Percentiles rank a stretch among this genome's conserved stretches.
Conservation (phyloP, 306 rosid species). For the Trifolium subterraneum region DNA sequence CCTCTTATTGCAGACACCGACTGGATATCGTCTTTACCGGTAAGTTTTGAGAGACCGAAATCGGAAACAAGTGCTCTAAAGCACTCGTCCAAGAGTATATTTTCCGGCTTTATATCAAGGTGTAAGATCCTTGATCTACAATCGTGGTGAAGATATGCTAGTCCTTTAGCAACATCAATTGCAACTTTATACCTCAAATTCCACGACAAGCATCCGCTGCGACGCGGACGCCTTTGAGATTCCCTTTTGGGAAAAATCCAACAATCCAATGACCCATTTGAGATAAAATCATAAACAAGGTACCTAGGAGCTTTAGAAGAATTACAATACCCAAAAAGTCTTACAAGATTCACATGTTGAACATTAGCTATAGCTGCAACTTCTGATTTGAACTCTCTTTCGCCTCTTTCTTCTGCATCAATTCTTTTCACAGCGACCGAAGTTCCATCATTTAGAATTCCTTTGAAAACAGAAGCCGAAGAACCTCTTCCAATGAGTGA, state of each 20-base stretch:
- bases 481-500: slow-evolving; percentile 69
- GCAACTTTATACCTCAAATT: slow-evolving; percentile 68
- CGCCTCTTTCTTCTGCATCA: slow-evolving; percentile 59
- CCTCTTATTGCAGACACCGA: slow-evolving; percentile 70
- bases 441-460: slow-evolving; percentile 75
- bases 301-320: slow-evolving; percentile 60
- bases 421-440: slow-evolving; percentile 77
- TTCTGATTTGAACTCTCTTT: slow-evolving; percentile 76
- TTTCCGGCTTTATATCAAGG: slow-evolving; percentile 85
- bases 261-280: slow-evolving; percentile 75
- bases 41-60: slow-evolving; percentile 78
- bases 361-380: slow-evolving; percentile 84
- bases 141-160: slow-evolving; percentile 79
- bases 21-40: slow-evolving; percentile 65
- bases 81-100: slow-evolving; percentile 73
- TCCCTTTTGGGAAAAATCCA: slow-evolving; percentile 68
- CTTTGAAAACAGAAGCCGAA: slow-evolving; percentile 84
- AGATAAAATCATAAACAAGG: slow-evolving; percentile 68
- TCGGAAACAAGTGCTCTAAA: slow-evolving; percentile 66
- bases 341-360: slow-evolving; percentile 77
- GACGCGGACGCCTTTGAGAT: neutral
- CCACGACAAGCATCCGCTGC: slow-evolving; percentile 72
- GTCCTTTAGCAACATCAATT: slow-evolving; percentile 75
- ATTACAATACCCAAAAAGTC: slow-evolving; percentile 69
- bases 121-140: slow-evolving; percentile 80